phyloP scores from a whole-genome alignment of 768 basidiomycete species.

The Daedalea quercina region DNA sequence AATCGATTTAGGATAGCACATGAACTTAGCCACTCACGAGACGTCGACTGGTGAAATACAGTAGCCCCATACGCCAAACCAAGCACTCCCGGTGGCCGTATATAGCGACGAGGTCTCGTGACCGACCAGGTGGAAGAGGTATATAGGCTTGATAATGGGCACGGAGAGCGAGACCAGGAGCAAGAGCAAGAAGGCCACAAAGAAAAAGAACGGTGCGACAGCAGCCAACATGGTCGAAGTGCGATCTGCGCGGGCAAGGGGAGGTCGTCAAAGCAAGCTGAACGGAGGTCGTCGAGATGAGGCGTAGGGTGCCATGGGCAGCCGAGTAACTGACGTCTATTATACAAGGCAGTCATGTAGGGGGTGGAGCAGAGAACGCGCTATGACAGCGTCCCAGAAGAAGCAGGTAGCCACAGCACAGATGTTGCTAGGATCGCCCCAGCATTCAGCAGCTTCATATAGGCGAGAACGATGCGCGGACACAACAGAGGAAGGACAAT shows the following conservation, averaged over 20 bases:
- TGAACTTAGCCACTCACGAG: constrained; percentile 30
- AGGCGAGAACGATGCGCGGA: background rate
- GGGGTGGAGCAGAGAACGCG: background rate
- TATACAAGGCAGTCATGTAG: background rate
- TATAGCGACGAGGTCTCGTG: constrained; percentile 24
- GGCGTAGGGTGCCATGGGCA: background rate
- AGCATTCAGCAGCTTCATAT: background rate
- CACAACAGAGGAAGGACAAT: no score
- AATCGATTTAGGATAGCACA: constrained; percentile 6
- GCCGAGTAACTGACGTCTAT: background rate
- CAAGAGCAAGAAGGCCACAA: constrained; percentile 52
- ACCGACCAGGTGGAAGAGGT: constrained; percentile 44
- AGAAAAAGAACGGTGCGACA: constrained; percentile 36
- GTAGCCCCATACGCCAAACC: constrained; percentile 61
- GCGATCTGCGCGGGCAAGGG: no score
- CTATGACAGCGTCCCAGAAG: background rate
- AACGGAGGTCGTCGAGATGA: no score
- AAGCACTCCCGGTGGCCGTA: constrained; percentile 32
- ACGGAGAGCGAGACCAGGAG: constrained; percentile 57
- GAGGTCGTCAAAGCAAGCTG: no score
- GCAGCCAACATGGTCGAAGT: constrained; percentile 18
- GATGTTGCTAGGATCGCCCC: background rate
- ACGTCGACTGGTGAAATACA: constrained; percentile 43
- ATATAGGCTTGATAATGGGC: constrained; percentile 50
- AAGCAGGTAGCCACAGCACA: background rate